Conservation (phyloP, 2,329 filamentous ascomycete genomes). For the Pseudogymnoascus verrucosus region DNA sequence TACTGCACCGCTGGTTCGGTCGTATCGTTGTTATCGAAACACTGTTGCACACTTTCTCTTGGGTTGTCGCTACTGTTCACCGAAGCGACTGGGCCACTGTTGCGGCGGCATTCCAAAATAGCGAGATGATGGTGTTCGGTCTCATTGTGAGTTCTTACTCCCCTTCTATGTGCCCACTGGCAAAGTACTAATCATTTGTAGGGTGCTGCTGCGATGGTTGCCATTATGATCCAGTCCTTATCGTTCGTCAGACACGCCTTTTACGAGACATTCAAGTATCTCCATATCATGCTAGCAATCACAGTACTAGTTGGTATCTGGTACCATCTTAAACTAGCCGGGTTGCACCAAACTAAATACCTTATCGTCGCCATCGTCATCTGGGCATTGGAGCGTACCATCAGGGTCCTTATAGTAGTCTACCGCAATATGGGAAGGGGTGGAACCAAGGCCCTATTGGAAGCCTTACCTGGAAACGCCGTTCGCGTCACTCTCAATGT, state of each 20-base stretch:
- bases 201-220: constrained; percentile 52
- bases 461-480: constrained; percentile 69
- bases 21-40: constrained; percentile 66
- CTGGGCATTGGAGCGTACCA: constrained; percentile 57
- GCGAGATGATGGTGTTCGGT: constrained; percentile 45
- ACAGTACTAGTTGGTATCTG: constrained; percentile 55
- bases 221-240: constrained; percentile 59
- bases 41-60: constrained; percentile 57
- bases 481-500: constrained; percentile 65
- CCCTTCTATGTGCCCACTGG: constrained; percentile 12
- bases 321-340: constrained; percentile 53
- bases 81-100: constrained; percentile 43
- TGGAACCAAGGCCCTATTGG: constrained; percentile 60
- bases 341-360: constrained; percentile 49
- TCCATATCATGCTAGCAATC: constrained; percentile 59
- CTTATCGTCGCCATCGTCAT: constrained; percentile 54
- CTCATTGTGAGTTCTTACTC: constrained; percentile 48
- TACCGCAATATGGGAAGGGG: constrained; percentile 61
- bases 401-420: constrained; percentile 51
- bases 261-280: constrained; percentile 68
- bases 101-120: constrained; percentile 28
- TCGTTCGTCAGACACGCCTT: constrained; percentile 68
- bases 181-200: constrained; percentile 22
- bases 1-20: constrained; percentile 74
- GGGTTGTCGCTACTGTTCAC: constrained; percentile 37